Percentiles rank a stretch among this genome's conserved stretches.
phyloP scores from a whole-genome alignment of 257 asterid species.

The Solanum sitiens region DNA sequence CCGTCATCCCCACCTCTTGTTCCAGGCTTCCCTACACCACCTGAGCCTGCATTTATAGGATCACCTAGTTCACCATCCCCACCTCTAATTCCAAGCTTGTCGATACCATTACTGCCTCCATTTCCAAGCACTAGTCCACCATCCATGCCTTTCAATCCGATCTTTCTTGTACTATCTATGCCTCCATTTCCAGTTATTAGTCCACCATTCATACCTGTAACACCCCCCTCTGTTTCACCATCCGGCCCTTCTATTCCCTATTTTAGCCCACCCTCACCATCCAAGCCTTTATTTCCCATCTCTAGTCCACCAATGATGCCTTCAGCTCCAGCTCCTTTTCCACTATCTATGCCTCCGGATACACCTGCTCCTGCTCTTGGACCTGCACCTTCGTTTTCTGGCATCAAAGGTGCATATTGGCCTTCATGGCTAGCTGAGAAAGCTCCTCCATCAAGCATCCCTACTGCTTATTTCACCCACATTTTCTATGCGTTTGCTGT shows the following conservation, averaged over 20 bases:
- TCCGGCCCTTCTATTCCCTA: neutral
- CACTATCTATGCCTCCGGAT: neutral
- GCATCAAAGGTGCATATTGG: constrained; percentile 54
- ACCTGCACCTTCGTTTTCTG: neutral
- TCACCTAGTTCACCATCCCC: neutral
- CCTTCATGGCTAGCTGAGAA: constrained; percentile 27
- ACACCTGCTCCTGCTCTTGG: neutral
- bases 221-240: neutral
- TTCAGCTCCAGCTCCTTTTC: neutral
- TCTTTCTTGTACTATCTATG: neutral
- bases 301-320: neutral
- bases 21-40: neutral
- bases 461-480: constrained; percentile 41
- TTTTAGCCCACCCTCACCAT: constrained; percentile 17
- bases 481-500: constrained; percentile 34
- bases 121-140: constrained; percentile 40
- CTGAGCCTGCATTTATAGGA: neutral
- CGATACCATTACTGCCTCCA: neutral
- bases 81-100: neutral
- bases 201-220: neutral
- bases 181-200: constrained; percentile 24
- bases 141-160: neutral
- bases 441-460: constrained; percentile 33
- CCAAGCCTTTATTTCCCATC: constrained; percentile 16
- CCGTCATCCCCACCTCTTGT: neutral